Evolutionary conservation across 2,329 filamentous ascomycete genomes (phyloP).

Genomic region (Huntiella abstrusa): DNA sequence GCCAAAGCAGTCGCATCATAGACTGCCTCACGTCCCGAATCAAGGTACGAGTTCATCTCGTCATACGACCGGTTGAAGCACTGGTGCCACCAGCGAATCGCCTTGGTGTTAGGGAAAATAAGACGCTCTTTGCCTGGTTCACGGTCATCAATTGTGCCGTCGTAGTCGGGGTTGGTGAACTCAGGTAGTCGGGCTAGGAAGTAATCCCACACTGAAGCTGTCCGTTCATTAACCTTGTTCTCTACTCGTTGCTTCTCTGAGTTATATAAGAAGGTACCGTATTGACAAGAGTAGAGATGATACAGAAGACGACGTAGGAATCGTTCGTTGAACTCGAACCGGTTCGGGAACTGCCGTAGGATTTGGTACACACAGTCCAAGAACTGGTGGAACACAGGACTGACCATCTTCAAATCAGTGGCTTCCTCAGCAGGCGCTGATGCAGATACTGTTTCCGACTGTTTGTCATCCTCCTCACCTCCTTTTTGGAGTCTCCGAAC

Average conservation of each 20-base stretch:
- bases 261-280: conserved; percentile 91
- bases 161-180: conserved; percentile 69
- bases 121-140: conserved; percentile 64
- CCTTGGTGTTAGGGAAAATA: conserved; percentile 56
- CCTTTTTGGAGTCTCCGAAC: conserved; percentile 59
- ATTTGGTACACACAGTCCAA: conserved; percentile 88
- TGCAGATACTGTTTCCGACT: conserved; percentile 22
- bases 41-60: conserved; percentile 70
- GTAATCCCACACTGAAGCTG: conserved; percentile 87
- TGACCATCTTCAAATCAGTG: conserved; percentile 76
- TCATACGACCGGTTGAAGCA: conserved; percentile 69
- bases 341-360: conserved; percentile 62
- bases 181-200: conserved; percentile 66
- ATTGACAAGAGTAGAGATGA: conserved; percentile 89
- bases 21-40: conserved; percentile 17
- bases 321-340: conserved; percentile 92
- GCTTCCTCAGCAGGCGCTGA: conserved; percentile 37
- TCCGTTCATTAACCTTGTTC: conserved; percentile 47
- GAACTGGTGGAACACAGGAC: conserved; percentile 95
- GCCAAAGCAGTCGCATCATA: neutral
- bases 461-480: conserved; percentile 41
- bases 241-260: conserved; percentile 75
- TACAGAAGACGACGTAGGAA: conserved; percentile 80
- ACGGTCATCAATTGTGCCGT: conserved; percentile 56
- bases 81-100: conserved; percentile 89